Evolutionary conservation across 805 yeast genomes (phyloP).

Genomic region (Lipomyces starkeyi): DNA sequence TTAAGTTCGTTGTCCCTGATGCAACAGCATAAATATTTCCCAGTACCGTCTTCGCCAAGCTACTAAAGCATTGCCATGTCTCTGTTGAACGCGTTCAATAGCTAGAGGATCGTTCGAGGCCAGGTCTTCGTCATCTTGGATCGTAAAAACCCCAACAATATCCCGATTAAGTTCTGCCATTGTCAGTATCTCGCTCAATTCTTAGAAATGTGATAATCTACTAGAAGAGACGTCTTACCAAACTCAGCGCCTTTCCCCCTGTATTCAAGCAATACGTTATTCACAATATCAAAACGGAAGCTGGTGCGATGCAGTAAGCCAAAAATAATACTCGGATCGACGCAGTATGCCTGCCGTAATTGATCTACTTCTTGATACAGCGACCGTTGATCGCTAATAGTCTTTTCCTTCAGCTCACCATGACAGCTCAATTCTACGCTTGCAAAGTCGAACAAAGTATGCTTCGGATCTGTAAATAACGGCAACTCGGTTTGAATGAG

Average conservation of each 20-base stretch:
- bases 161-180: conserved; percentile 3
- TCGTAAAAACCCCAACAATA: conserved; percentile 23
- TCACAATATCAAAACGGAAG: not conserved
- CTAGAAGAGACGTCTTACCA: not conserved
- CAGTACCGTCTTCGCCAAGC: conserved; percentile 11
- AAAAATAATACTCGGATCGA: not conserved
- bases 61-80: conserved; percentile 16
- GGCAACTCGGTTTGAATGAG: not conserved
- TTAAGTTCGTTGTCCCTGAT: not conserved
- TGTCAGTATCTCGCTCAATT: not conserved
- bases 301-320: conserved; percentile 17
- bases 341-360: not conserved
- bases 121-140: conserved; percentile 17
- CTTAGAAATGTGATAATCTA: not conserved
- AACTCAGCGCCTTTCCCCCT: not conserved
- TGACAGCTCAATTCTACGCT: not conserved
- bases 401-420: not conserved
- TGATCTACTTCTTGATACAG: not conserved
- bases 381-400: not conserved
- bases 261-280: not conserved
- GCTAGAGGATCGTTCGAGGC: conserved; percentile 9
- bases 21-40: conserved; percentile 3
- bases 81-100: not conserved
- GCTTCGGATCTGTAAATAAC: not conserved
- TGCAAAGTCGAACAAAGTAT: not conserved